phyloP scores from a whole-genome alignment of 495 filamentous ascomycete genomes.

The Penicillium arizonense region DNA sequence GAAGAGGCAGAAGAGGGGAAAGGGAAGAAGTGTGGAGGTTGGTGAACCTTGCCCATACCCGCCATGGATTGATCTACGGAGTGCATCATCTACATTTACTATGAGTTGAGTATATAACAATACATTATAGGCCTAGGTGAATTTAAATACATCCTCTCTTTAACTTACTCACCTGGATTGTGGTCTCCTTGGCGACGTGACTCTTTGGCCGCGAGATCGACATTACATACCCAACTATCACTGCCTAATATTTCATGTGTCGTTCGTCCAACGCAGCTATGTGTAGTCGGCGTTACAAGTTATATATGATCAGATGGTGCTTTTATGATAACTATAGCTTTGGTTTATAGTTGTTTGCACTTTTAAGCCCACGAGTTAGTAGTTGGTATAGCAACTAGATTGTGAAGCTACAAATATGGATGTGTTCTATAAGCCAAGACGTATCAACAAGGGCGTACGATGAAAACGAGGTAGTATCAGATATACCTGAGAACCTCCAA shows the following conservation, averaged over 20 bases:
- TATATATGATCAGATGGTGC: neutral
- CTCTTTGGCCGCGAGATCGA: slow-evolving; percentile 13
- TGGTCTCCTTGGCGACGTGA: slow-evolving; percentile 25
- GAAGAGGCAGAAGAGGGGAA: slow-evolving; percentile 5
- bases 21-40: neutral
- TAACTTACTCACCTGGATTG: slow-evolving; percentile 5
- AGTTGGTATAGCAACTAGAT: no score
- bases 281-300: neutral
- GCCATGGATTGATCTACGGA: no score
- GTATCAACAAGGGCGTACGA: no score
- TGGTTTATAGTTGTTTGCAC: no score
- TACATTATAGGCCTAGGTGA: no score
- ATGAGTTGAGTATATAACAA: neutral
- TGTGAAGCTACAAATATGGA: no score
- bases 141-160: no score
- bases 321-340: neutral
- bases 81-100: neutral
- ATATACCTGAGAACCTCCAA: no score
- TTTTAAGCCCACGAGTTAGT: no score
- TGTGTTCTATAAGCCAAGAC: no score
- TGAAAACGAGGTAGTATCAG: no score
- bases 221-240: slow-evolving; percentile 29
- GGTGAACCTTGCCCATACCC: no score
- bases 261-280: neutral
- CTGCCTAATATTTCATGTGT: slow-evolving; percentile 8